Evolutionary conservation across 352 stramenopile species (phyloP).

Genomic region (Globisporangium carolinianum): DNA sequence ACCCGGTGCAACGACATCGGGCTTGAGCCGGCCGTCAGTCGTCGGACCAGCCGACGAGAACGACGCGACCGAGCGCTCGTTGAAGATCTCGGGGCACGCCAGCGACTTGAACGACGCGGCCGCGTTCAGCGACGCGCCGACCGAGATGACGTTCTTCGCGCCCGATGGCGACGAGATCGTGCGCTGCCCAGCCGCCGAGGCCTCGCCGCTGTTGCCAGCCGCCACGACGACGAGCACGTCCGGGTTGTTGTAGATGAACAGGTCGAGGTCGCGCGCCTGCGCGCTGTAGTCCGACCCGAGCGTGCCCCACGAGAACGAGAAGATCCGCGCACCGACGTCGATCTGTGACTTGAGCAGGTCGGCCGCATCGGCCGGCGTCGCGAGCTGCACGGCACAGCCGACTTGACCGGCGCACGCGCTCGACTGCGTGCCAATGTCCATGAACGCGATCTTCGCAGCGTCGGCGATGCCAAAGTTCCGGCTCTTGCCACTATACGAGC

Average conservation of each 20-base stretch:
- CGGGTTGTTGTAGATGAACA: constrained; percentile 80
- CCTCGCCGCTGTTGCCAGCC: constrained; percentile 84
- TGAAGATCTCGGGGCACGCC: constrained; percentile 55
- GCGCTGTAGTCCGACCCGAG: constrained; percentile 68
- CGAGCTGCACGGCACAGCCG: constrained; percentile 46
- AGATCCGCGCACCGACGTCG: constrained; percentile 60
- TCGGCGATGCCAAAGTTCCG: constrained; percentile 64
- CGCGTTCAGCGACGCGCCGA: constrained; percentile 68
- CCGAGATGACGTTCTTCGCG: constrained; percentile 81
- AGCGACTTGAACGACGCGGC: constrained; percentile 40
- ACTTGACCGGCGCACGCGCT: constrained; percentile 33
- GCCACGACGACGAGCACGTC: constrained; percentile 83
- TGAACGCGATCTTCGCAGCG: constrained; percentile 84
- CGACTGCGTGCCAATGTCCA: constrained; percentile 79
- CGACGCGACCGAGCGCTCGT: constrained; percentile 65
- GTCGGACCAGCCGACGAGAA: constrained; percentile 84
- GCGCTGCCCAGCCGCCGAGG: constrained; percentile 32
- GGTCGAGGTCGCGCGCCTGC: constrained; percentile 70
- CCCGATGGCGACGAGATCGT: constrained; percentile 79
- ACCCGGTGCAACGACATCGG: constrained; percentile 80
- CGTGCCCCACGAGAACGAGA: constrained; percentile 83
- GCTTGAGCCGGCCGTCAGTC: constrained; percentile 78
- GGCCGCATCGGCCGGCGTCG: constrained; percentile 51
- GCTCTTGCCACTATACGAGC: constrained; percentile 53
- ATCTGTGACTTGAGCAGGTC: constrained; percentile 69